phyloP scores from a whole-genome alignment of 2,329 filamentous ascomycete species.

The Graphilbum ipis-grandicollis region DNA sequence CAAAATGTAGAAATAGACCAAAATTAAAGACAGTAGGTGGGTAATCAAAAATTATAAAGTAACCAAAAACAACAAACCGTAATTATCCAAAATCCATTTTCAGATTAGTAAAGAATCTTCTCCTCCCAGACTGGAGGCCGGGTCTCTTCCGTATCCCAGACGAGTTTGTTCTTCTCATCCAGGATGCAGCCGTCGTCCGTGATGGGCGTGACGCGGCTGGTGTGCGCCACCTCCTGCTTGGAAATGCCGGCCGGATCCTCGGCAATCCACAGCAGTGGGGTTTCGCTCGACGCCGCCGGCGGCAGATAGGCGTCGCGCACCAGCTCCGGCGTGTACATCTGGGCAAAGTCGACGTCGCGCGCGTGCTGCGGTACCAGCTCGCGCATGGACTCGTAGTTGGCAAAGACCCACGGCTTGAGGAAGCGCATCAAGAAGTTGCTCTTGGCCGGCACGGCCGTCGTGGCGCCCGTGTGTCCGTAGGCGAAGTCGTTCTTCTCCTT shows the following conservation, averaged over 20 bases:
- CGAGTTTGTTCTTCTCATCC: slow-evolving; percentile 44
- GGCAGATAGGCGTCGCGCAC: slow-evolving; percentile 57
- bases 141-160: slow-evolving; percentile 17
- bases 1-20: too few species aligned
- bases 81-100: too few species aligned
- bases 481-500: slow-evolving; percentile 5
- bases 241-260: slow-evolving; percentile 58
- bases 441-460: slow-evolving; percentile 10
- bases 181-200: slow-evolving; percentile 61
- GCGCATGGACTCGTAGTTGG: slow-evolving; percentile 54
- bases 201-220: slow-evolving; percentile 54
- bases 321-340: slow-evolving; percentile 42
- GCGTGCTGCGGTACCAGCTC: slow-evolving; percentile 46
- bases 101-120: slow-evolving; percentile 16
- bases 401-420: slow-evolving; percentile 61
- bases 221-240: slow-evolving; percentile 59
- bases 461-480: slow-evolving; percentile 5
- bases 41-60: too few species aligned
- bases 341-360: slow-evolving; percentile 22
- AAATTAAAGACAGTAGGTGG: too few species aligned
- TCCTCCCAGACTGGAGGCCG: slow-evolving; percentile 19
- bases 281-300: slow-evolving; percentile 43
- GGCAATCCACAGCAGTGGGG: slow-evolving; percentile 73
- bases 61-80: too few species aligned
- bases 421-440: slow-evolving; percentile 47